phyloP scores from a whole-genome alignment of 345 rosid species.

The Salix caprea region DNA sequence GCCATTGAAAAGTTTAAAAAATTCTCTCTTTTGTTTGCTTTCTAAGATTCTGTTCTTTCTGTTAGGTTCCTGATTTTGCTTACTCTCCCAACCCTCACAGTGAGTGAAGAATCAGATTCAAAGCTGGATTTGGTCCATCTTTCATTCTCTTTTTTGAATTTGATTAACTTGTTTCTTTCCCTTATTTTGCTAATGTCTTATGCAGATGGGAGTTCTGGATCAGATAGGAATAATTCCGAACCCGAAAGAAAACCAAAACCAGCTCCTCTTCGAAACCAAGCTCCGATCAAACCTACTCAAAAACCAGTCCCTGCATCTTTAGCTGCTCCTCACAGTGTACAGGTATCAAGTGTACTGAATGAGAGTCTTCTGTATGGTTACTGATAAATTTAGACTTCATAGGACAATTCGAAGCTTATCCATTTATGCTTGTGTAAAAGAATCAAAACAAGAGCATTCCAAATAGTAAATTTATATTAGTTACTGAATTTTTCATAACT shows the following conservation, averaged over 20 bases:
- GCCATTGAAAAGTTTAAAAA: slow-evolving; percentile 15
- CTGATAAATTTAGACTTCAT: slow-evolving; percentile 1
- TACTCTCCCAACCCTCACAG: slow-evolving; percentile 66
- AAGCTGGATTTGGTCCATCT: slow-evolving; percentile 21
- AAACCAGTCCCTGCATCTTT: slow-evolving; percentile 32
- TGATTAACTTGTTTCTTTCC: neutral
- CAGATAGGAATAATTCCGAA: slow-evolving; percentile 63
- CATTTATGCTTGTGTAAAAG: neutral
- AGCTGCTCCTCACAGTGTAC: slow-evolving; percentile 49
- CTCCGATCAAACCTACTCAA: slow-evolving; percentile 49
- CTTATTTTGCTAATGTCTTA: slow-evolving; percentile 7
- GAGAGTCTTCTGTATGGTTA: slow-evolving; percentile 9
- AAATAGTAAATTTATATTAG: neutral
- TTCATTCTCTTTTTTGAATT: neutral
- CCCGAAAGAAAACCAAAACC: slow-evolving; percentile 63
- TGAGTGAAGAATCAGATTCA: slow-evolving; percentile 53
- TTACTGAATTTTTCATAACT: neutral
- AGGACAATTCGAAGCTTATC: neutral
- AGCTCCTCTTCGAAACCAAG: slow-evolving; percentile 44
- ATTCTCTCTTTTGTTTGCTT: slow-evolving; percentile 19
- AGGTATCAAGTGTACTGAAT: slow-evolving; percentile 28
- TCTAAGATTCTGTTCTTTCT: slow-evolving; percentile 41
- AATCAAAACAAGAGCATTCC: neutral
- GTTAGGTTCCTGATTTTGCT: slow-evolving; percentile 62
- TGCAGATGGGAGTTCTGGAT: slow-evolving; percentile 69